Evolutionary conservation across 2,329 filamentous ascomycete species (phyloP).

Genomic region (Phaeoacremonium minimum): DNA sequence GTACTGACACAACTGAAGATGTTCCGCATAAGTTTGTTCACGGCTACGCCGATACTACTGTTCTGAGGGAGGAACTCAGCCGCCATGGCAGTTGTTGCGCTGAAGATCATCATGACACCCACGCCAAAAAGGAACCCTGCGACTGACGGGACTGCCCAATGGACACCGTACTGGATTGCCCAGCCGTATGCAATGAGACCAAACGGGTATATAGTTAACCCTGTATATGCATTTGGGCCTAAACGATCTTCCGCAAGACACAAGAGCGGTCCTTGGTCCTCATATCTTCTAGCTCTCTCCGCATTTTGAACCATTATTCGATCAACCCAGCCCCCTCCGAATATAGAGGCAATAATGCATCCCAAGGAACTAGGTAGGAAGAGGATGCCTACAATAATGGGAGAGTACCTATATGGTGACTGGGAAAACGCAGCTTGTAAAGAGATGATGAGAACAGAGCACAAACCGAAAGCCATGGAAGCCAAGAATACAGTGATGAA

Average conservation of each 20-base stretch:
- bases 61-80: conserved; percentile 76
- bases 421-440: conserved; percentile 65
- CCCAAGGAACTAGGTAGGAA: conserved; percentile 75
- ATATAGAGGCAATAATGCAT: conserved; percentile 63
- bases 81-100: conserved; percentile 72
- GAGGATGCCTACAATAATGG: conserved; percentile 67
- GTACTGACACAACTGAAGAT: conserved; percentile 70
- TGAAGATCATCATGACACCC: conserved; percentile 75
- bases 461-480: conserved; percentile 67
- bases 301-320: conserved; percentile 76
- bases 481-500: conserved; percentile 70
- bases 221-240: conserved; percentile 77
- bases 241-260: conserved; percentile 77
- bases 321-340: conserved; percentile 77
- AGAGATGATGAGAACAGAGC: conserved; percentile 76
- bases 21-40: conserved; percentile 79
- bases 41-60: conserved; percentile 68
- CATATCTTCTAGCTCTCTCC: conserved; percentile 62
- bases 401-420: conserved; percentile 63
- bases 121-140: conserved; percentile 72
- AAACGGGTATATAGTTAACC: conserved; percentile 62
- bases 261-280: conserved; percentile 60
- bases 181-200: conserved; percentile 71
- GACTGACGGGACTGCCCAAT: conserved; percentile 44
- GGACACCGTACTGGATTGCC: conserved; percentile 50